phyloP scores from a whole-genome alignment of 2,329 filamentous ascomycete species.

The Juglanconis sp. region DNA sequence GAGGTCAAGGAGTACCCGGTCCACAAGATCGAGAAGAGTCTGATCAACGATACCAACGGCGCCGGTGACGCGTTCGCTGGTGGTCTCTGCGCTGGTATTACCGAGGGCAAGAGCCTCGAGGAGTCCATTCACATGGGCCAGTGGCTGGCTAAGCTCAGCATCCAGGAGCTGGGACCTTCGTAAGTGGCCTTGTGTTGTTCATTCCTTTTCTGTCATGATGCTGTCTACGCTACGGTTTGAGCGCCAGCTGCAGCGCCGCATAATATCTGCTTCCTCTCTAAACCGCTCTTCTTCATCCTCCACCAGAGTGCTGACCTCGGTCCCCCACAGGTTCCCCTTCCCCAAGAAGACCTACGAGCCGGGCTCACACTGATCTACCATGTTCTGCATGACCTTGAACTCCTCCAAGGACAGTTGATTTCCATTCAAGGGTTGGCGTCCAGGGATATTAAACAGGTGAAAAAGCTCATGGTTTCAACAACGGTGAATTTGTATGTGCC shows the following conservation, averaged over 20 bases:
- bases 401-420: background rate
- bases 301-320: constrained; percentile 3
- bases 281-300: background rate
- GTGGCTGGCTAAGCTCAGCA: constrained; percentile 91
- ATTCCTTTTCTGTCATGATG: constrained; percentile 1
- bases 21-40: constrained; percentile 68
- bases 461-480: constrained; percentile 22
- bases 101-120: constrained; percentile 77
- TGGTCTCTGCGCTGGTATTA: constrained; percentile 85
- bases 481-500: constrained; percentile 15
- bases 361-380: constrained; percentile 25
- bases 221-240: constrained; percentile 3
- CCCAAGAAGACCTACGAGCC: constrained; percentile 73
- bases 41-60: constrained; percentile 95
- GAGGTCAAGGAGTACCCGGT: constrained; percentile 76
- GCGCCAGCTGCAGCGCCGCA: constrained; percentile 19
- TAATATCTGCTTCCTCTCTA: background rate
- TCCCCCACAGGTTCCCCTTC: constrained; percentile 64
- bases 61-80: constrained; percentile 96
- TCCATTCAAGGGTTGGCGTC: constrained; percentile 14
- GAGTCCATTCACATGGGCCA: constrained; percentile 86
- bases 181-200: constrained; percentile 51
- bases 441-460: constrained; percentile 11
- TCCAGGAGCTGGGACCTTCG: constrained; percentile 93
- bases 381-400: constrained; percentile 16